Evolutionary conservation across 805 yeast genomes (phyloP), one percentile per base, ranked within the genome.

Genomic region (Wickerhamiella slavikovae): DNA sequence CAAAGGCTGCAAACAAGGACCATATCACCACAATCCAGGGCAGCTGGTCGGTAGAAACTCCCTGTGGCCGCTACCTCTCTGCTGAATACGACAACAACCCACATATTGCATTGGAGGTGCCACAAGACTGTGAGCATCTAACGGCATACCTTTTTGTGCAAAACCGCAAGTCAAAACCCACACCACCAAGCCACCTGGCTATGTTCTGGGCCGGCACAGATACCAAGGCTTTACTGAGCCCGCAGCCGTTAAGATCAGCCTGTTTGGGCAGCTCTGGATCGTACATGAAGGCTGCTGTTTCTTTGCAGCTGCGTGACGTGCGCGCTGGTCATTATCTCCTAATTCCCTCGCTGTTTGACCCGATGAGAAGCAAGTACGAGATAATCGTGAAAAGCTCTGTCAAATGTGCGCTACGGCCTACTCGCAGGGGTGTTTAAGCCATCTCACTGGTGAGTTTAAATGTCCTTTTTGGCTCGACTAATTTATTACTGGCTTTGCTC

Each of bases 331-430:
- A 15, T 4, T 29, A 29, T 13, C 15, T 29, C 4, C 22, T 29
- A 11, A 29, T 29, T 24, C 27, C 31, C 13, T 17, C 24, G 6
- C 16, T 29, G 4, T 29, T 16, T 11, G 20, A 22, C 22, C 22
- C 30, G 4, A 17, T n/a, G n/a, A n/a, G n/a, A n/a, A n/a, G n/a
- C n/a, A n/a, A n/a, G n/a, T n/a, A n/a, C n/a, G n/a, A n/a, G n/a
- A n/a, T n/a, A n/a, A n/a, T n/a, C n/a, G n/a, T n/a, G n/a, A n/a
- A n/a, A n/a, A n/a, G n/a, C n/a, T n/a, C n/a, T n/a, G n/a, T n/a
- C n/a, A n/a, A n/a, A n/a, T n/a, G n/a, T n/a, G n/a, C n/a, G n/a
- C n/a, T n/a, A n/a, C n/a, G n/a, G n/a, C n/a, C n/a, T n/a, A n/a
- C n/a, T n/a, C n/a, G n/a, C n/a, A n/a, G n/a, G n/a, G n/a, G n/a